A percentile compares a stretch with the other conserved stretches of the same genome.
These are phyloP conservation scores for Quercus phellos DNA, from an alignment of 331 rosid genomes.

Conservation along the genomic window DNA sequence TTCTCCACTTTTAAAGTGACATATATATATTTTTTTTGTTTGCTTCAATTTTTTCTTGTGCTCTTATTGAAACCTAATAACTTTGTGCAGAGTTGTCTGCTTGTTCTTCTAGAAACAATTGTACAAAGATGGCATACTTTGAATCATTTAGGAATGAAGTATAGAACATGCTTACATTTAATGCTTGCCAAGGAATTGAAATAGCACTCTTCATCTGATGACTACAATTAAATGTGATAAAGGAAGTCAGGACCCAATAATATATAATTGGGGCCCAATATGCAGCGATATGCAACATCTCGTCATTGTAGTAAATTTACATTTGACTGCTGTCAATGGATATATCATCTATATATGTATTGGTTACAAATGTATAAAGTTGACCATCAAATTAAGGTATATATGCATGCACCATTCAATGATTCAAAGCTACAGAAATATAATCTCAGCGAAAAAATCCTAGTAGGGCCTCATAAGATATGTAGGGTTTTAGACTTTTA, in stretches of 20 bases:
- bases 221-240: background rate
- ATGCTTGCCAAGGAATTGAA: too few relatives aligned
- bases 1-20: too few relatives aligned
- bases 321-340: background rate
- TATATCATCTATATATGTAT: background rate
- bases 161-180: too few relatives aligned
- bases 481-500: constrained; percentile 17
- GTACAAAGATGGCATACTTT: too few relatives aligned
- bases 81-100: too few relatives aligned
- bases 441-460: constrained; percentile 25
- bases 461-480: constrained; percentile 37
- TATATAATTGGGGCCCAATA: background rate
- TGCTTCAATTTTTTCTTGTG: too few relatives aligned
- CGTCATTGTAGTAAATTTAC: background rate
- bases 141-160: too few relatives aligned
- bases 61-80: too few relatives aligned
- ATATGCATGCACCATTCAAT: constrained; percentile 23
- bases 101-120: too few relatives aligned
- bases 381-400: constrained; percentile 4
- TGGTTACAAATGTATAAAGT: constrained; percentile 1
- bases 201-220: background rate
- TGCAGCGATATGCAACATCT: background rate
- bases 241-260: background rate
- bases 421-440: background rate
- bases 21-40: too few relatives aligned